Percentiles rank a stretch among this genome's conserved stretches.
These are phyloP conservation scores for Diplodia seriata DNA, from an alignment of 2,329 filamentous ascomycete species.

Conservation along the genomic window DNA sequence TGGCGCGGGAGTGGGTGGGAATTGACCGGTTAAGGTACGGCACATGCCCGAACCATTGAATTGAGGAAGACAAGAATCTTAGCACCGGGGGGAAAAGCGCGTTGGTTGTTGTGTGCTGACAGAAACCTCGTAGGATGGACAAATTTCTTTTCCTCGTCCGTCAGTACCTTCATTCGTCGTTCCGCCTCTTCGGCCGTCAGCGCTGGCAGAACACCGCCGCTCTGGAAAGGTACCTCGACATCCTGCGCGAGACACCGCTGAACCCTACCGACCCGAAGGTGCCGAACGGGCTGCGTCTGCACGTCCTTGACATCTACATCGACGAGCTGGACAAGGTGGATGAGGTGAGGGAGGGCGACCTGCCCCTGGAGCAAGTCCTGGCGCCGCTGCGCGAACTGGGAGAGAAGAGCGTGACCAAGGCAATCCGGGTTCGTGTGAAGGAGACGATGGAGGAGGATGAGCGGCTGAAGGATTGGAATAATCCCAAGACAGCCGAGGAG, in stretches of 20 bases:
- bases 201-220: slow-evolving; percentile 48
- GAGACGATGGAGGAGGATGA: slow-evolving; percentile 74
- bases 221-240: slow-evolving; percentile 53
- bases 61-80: neutral
- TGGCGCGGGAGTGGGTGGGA: slow-evolving; percentile 58
- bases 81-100: neutral
- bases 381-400: slow-evolving; percentile 64
- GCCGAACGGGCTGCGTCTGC: slow-evolving; percentile 83
- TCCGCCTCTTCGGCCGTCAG: slow-evolving; percentile 58
- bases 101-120: neutral
- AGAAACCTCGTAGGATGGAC: slow-evolving; percentile 67
- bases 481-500: slow-evolving; percentile 41
- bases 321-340: slow-evolving; percentile 83
- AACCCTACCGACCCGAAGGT: slow-evolving; percentile 62
- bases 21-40: slow-evolving; percentile 55
- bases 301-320: slow-evolving; percentile 88
- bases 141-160: slow-evolving; percentile 90
- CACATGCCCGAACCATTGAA: neutral
- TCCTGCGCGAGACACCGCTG: slow-evolving; percentile 57
- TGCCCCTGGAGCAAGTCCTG: slow-evolving; percentile 59
- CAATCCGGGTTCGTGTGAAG: slow-evolving; percentile 71
- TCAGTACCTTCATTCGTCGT: slow-evolving; percentile 75
- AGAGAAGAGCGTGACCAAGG: slow-evolving; percentile 69
- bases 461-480: slow-evolving; percentile 69
- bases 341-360: slow-evolving; percentile 50